Conservation (phyloP, 2,329 filamentous ascomycete genomes). For the Clarireedia homoeocarpa region DNA sequence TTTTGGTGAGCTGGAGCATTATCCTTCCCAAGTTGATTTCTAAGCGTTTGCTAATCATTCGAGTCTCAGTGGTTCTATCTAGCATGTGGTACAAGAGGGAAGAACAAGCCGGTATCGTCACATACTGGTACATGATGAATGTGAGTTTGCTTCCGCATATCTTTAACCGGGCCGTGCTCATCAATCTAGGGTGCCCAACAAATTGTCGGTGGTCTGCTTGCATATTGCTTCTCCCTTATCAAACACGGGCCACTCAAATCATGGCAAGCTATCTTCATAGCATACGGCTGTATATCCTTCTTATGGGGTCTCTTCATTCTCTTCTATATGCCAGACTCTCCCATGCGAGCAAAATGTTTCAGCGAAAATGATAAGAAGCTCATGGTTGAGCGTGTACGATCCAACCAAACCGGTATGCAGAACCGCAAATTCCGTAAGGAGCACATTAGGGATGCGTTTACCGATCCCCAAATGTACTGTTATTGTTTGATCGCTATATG, state of each 20-base stretch:
- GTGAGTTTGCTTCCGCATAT: not conserved
- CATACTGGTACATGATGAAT: conserved; percentile 43
- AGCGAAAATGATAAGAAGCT: conserved; percentile 37
- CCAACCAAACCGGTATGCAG: conserved; percentile 50
- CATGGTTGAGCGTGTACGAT: conserved; percentile 44
- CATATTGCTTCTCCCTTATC: conserved; percentile 50
- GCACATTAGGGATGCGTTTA: conserved; percentile 44
- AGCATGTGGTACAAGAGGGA: conserved; percentile 66
- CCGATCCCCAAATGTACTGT: conserved; percentile 59
- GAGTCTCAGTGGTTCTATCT: conserved; percentile 37
- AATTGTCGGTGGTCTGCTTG: conserved; percentile 54
- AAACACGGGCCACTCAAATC: conserved; percentile 44
- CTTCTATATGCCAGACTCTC: conserved; percentile 42
- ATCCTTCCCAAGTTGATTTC: not conserved
- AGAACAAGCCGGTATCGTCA: conserved; percentile 55
- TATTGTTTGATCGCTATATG: conserved; percentile 60
- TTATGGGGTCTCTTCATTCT: conserved; percentile 34
- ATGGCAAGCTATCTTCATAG: conserved; percentile 53
- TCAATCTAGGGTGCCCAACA: conserved; percentile 61
- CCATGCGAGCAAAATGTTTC: conserved; percentile 39
- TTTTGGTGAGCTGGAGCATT: conserved; percentile 42
- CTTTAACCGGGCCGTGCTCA: conserved; percentile 36
- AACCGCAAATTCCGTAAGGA: conserved; percentile 41
- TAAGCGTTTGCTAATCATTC: not conserved
- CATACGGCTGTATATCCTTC: conserved; percentile 38